A percentile compares a stretch with the other conserved stretches of the same genome.
These are phyloP conservation scores for Meredithiella fracta DNA, from an alignment of 2,329 filamentous ascomycete genomes.

Conservation along the genomic window DNA sequence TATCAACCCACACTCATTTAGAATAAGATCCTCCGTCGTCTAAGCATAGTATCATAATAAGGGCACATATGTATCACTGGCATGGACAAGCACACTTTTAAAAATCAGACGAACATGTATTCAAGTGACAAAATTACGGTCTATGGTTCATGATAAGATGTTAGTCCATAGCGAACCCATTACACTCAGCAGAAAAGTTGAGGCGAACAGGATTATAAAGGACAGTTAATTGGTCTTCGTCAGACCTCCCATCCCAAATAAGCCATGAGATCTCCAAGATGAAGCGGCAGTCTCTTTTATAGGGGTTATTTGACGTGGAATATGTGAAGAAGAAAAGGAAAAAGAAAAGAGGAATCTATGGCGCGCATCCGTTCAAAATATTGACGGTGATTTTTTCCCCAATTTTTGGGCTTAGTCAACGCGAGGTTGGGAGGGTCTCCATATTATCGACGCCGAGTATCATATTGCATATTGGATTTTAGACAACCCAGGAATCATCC, in stretches of 20 bases:
- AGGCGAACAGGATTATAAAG: slow-evolving; percentile 44
- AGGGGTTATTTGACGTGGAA: slow-evolving; percentile 24
- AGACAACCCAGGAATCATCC: neutral
- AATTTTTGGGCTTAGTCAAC: slow-evolving; percentile 7
- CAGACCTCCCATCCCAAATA: slow-evolving; percentile 20
- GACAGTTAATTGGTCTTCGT: slow-evolving; percentile 38
- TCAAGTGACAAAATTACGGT: neutral
- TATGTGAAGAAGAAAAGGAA: slow-evolving; percentile 32
- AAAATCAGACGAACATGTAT: neutral
- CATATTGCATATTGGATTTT: neutral
- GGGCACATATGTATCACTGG: no score
- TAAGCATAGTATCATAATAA: no score
- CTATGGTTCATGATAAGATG: slow-evolving; percentile 22
- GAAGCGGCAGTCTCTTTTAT: slow-evolving; percentile 12
- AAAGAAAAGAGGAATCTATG: slow-evolving; percentile 12
- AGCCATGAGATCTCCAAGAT: slow-evolving; percentile 18
- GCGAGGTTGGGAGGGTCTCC: neutral
- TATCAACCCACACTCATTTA: no score
- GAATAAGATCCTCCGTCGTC: no score
- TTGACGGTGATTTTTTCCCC: slow-evolving; percentile 2
- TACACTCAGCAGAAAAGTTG: slow-evolving; percentile 27
- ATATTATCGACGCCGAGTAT: neutral
- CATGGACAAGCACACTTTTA: no score
- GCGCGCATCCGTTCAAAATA: slow-evolving; percentile 1
- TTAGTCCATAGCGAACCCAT: slow-evolving; percentile 48